A percentile compares a stretch with the other conserved stretches of the same genome.
These are phyloP conservation scores for Rhamnella rubrinervis DNA, from an alignment of 331 rosid genomes.

Conservation along the genomic window DNA sequence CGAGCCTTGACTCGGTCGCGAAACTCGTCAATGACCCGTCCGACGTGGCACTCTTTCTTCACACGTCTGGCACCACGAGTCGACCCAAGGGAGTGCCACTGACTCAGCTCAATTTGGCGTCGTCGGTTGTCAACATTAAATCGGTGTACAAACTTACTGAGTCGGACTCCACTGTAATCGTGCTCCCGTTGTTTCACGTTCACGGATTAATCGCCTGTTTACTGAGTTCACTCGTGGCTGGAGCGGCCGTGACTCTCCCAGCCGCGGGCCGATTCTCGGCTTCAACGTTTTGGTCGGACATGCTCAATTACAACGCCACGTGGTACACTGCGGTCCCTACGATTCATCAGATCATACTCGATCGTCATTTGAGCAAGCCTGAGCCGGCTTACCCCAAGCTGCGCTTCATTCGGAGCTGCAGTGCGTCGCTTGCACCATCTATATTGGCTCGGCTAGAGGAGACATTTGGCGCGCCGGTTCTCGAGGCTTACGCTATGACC, in stretches of 20 bases:
- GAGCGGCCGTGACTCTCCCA: conserved; percentile 42
- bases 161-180: conserved; percentile 47
- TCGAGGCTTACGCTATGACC: conserved; percentile 56
- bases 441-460: conserved; percentile 37
- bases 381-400: conserved; percentile 39
- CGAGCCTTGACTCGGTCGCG: conserved; percentile 1
- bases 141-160: conserved; percentile 43
- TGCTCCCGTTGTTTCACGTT: conserved; percentile 51
- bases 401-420: conserved; percentile 49
- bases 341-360: conserved; percentile 52
- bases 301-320: conserved; percentile 38
- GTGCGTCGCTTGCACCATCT: conserved; percentile 50
- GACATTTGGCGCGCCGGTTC: conserved; percentile 45
- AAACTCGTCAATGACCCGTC: conserved; percentile 32
- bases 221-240: conserved; percentile 35
- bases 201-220: conserved; percentile 49
- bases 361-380: conserved; percentile 44
- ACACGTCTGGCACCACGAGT: conserved; percentile 58
- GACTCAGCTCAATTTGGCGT: conserved; percentile 47
- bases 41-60: conserved; percentile 53
- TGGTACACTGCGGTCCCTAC: conserved; percentile 62
- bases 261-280: conserved; percentile 51
- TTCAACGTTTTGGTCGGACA: conserved; percentile 49
- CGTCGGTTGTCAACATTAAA: conserved; percentile 45
- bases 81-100: conserved; percentile 54